A percentile compares a stretch with the other conserved stretches of the same genome.
phyloP scores from a whole-genome alignment of 495 filamentous ascomycete genomes.

The Talaromyces adpressus region DNA sequence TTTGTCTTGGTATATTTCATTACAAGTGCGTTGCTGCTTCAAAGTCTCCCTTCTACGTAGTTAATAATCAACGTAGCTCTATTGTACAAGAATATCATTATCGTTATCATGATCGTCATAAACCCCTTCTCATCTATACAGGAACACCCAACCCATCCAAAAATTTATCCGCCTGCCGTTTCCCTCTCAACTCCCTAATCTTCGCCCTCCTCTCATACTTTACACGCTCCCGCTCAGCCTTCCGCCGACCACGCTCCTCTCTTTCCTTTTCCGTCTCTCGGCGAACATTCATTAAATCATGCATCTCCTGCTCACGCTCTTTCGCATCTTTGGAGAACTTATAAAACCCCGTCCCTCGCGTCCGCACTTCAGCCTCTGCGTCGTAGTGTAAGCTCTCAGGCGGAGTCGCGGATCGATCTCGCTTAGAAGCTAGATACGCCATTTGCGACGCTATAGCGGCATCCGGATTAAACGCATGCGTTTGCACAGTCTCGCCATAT shows the following conservation, averaged over 20 bases:
- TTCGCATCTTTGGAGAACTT: slow-evolving; percentile 68
- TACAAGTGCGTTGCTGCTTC: too few relatives aligned
- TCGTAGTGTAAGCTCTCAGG: slow-evolving; percentile 79
- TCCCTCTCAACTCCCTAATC: slow-evolving; percentile 52
- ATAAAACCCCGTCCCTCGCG: slow-evolving; percentile 87
- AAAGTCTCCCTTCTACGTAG: too few relatives aligned
- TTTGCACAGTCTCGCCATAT: slow-evolving; percentile 74
- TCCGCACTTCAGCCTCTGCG: slow-evolving; percentile 70
- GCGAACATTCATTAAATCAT: slow-evolving; percentile 57
- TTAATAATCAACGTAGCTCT: not conserved
- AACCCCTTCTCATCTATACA: not conserved
- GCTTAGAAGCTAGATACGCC: slow-evolving; percentile 62
- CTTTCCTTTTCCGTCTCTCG: slow-evolving; percentile 58
- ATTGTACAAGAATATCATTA: not conserved
- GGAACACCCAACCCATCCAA: slow-evolving; percentile 40
- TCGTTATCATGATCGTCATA: not conserved
- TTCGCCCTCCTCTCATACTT: slow-evolving; percentile 49
- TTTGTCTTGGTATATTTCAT: too few relatives aligned
- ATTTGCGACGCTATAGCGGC: slow-evolving; percentile 53
- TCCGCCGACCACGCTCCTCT: slow-evolving; percentile 39
- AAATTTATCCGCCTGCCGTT: slow-evolving; percentile 62
- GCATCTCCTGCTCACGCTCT: slow-evolving; percentile 66
- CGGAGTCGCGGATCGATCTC: slow-evolving; percentile 70
- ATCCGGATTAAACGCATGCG: slow-evolving; percentile 69
- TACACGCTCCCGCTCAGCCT: slow-evolving; percentile 39